phyloP scores from a whole-genome alignment of 352 stramenopile species.

The Globisporangium mamillatum region DNA sequence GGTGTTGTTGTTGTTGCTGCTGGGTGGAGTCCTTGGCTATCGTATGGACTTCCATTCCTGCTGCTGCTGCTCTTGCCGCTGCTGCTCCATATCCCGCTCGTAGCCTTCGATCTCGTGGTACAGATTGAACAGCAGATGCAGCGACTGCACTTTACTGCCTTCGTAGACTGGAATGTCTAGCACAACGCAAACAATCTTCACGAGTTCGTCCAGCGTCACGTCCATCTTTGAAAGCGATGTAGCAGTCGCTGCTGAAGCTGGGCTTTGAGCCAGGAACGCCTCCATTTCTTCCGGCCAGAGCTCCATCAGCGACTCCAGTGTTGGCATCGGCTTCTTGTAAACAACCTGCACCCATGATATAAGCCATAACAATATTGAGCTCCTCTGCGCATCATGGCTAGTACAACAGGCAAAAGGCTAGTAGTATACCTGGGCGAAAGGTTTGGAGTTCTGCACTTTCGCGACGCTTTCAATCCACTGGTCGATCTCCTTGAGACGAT shows the following conservation, averaged over 20 bases:
- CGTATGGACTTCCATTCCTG: constrained; percentile 7
- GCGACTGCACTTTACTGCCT: constrained; percentile 74
- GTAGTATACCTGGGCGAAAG: constrained; percentile 47
- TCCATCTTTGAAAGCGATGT: constrained; percentile 58
- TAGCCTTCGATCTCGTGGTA: constrained; percentile 77
- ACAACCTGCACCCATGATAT: constrained; percentile 27
- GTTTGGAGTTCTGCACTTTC: constrained; percentile 85
- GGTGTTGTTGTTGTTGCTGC: no score
- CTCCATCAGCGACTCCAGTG: constrained; percentile 87
- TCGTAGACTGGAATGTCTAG: constrained; percentile 92
- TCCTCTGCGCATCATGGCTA: neutral
- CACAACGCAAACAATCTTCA: constrained; percentile 82
- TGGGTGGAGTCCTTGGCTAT: constrained; percentile 3
- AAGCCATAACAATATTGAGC: neutral
- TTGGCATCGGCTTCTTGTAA: constrained; percentile 90
- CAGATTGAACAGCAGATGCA: constrained; percentile 91
- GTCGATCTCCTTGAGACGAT: constrained; percentile 86
- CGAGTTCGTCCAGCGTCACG: constrained; percentile 82
- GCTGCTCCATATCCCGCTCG: constrained; percentile 41
- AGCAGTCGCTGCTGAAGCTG: constrained; percentile 12
- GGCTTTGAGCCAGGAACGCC: constrained; percentile 37
- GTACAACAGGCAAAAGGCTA: neutral
- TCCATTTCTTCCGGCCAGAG: constrained; percentile 89
- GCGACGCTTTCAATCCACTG: constrained; percentile 91
- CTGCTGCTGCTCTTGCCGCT: constrained; percentile 4